phyloP scores from a whole-genome alignment of 2,329 filamentous ascomycete genomes.

The Cordyceps cicadae region DNA sequence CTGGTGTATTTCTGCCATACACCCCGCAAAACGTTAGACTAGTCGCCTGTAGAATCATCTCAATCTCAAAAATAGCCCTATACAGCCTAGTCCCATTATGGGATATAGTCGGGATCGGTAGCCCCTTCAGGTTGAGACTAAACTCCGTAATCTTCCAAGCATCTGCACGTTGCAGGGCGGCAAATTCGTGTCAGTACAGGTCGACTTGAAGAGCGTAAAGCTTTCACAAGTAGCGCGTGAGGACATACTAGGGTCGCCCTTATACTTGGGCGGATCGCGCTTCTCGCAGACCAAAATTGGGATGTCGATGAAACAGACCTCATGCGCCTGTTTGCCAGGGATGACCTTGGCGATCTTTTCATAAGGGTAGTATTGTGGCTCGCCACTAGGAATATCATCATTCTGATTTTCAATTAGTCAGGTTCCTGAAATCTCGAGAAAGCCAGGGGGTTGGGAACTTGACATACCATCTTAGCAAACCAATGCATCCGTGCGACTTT shows the following conservation, averaged over 20 bases:
- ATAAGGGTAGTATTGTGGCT: constrained; percentile 1
- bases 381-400: background rate
- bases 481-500: constrained; percentile 2
- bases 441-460: background rate
- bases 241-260: background rate
- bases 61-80: background rate
- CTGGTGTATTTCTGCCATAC: background rate
- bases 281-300: constrained; percentile 1
- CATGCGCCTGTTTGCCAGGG: background rate
- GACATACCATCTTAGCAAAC: constrained; percentile 4
- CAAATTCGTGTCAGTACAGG: background rate
- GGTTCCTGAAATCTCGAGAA: background rate
- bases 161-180: background rate
- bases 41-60: constrained; percentile 2
- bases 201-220: background rate
- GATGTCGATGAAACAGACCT: background rate
- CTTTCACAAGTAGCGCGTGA: background rate
- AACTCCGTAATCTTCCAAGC: background rate
- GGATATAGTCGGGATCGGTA: background rate
- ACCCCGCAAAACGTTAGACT: background rate
- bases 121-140: background rate
- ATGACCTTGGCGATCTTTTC: constrained; percentile 1
- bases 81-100: background rate
- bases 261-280: background rate
- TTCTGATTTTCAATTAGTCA: background rate